A percentile compares a stretch with the other conserved stretches of the same genome.
Conservation (phyloP, 2,329 filamentous ascomycete genomes). For the Pyrenophora tritici-repentis region DNA sequence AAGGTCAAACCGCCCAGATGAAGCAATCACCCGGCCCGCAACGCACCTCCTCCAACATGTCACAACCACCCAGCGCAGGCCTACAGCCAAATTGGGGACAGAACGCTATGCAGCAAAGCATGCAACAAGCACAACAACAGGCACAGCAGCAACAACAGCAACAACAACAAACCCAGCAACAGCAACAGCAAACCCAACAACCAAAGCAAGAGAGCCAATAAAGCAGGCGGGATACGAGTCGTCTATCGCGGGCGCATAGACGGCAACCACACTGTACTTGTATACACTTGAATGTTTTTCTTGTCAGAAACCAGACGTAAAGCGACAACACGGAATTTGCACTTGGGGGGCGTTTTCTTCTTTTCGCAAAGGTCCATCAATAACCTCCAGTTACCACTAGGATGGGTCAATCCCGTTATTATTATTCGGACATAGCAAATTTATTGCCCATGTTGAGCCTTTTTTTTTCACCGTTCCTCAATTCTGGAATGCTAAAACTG, state of each 20-base stretch:
- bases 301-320: constrained; percentile 1
- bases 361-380: too few relatives aligned
- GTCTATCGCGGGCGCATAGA: constrained; percentile 11
- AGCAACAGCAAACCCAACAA: constrained; percentile 10
- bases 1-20: constrained; percentile 39
- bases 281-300: background rate
- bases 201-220: constrained; percentile 4
- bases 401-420: too few relatives aligned
- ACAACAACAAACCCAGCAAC: constrained; percentile 14
- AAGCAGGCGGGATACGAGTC: background rate
- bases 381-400: too few relatives aligned
- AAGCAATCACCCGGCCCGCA: constrained; percentile 46
- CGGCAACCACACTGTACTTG: constrained; percentile 5
- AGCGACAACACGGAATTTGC: background rate
- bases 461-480: too few relatives aligned
- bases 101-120: constrained; percentile 26
- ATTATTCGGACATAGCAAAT: too few relatives aligned
- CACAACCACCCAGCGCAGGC: constrained; percentile 41
- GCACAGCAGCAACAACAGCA: constrained; percentile 5
- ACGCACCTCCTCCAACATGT: constrained; percentile 37
- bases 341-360: background rate
- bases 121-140: constrained; percentile 25
- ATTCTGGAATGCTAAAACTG: too few relatives aligned
- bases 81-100: constrained; percentile 38
- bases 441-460: too few relatives aligned